Percentiles rank a stretch among this genome's conserved stretches.
These are phyloP conservation scores for Acorus gramineus DNA, from an alignment of 106 monocot genomes.

Conservation along the genomic window DNA sequence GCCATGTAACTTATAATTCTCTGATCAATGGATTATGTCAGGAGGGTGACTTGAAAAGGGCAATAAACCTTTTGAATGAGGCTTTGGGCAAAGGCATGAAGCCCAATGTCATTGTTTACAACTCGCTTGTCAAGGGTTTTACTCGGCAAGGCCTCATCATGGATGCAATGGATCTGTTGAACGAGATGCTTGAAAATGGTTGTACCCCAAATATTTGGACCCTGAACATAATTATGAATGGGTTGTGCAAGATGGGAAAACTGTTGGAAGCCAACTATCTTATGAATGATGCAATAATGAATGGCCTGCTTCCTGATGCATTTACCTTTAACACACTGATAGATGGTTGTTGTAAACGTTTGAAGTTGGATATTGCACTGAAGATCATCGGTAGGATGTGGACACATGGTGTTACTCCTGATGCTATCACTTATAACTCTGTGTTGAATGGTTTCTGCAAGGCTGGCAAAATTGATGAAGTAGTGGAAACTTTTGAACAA, in stretches of 20 bases:
- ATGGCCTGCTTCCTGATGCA: slow-evolving; percentile 68
- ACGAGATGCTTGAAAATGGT: slow-evolving; percentile 57
- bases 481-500: slow-evolving; percentile 58
- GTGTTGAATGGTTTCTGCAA: slow-evolving; percentile 84
- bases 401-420: slow-evolving; percentile 58
- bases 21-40: slow-evolving; percentile 76
- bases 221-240: slow-evolving; percentile 76
- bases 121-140: slow-evolving; percentile 74
- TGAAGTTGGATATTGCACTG: slow-evolving; percentile 64
- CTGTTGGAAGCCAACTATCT: slow-evolving; percentile 58
- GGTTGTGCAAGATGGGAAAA: slow-evolving; percentile 78
- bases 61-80: slow-evolving; percentile 60
- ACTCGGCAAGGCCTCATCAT: slow-evolving; percentile 53
- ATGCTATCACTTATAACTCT: slow-evolving; percentile 77
- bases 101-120: slow-evolving; percentile 50
- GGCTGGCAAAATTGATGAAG: slow-evolving; percentile 53
- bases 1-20: slow-evolving; percentile 70
- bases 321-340: slow-evolving; percentile 84
- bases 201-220: slow-evolving; percentile 72
- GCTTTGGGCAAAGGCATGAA: slow-evolving; percentile 36
- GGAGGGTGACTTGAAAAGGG: slow-evolving; percentile 69
- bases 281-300: slow-evolving; percentile 57
- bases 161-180: slow-evolving; percentile 67
- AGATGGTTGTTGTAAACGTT: slow-evolving; percentile 69
- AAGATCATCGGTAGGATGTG: slow-evolving; percentile 75